These are phyloP conservation scores for Jaenimonas drosophilae DNA, from an alignment of 208 protist species.

Conservation along the genomic window DNA sequence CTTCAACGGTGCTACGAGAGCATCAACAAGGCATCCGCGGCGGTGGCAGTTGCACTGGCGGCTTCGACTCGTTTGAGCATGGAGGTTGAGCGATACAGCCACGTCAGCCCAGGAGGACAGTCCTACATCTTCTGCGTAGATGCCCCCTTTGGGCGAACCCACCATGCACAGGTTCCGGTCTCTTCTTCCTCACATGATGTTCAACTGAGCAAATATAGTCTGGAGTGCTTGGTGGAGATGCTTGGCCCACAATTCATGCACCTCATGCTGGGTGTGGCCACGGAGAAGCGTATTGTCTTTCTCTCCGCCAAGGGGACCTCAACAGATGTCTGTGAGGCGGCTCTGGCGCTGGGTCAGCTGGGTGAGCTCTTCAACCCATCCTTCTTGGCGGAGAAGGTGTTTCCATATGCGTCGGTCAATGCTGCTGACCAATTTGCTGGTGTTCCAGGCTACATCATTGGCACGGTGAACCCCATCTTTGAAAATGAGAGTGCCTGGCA, in stretches of 20 bases:
- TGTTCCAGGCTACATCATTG: slow-evolving; percentile 67
- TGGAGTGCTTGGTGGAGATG: slow-evolving; percentile 50
- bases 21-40: slow-evolving; percentile 21
- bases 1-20: slow-evolving; percentile 45
- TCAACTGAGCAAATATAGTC: slow-evolving; percentile 32
- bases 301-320: slow-evolving; percentile 39
- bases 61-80: slow-evolving; percentile 19
- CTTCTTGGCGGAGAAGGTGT: slow-evolving; percentile 60
- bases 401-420: slow-evolving; percentile 72
- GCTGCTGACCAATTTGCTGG: slow-evolving; percentile 36
- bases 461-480: slow-evolving; percentile 80
- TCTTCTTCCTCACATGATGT: slow-evolving; percentile 40
- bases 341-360: slow-evolving; percentile 49
- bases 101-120: slow-evolving; percentile 13
- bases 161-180: slow-evolving; percentile 34
- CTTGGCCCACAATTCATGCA: slow-evolving; percentile 46
- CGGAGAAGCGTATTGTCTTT: slow-evolving; percentile 71
- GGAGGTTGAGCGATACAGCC: slow-evolving; percentile 24
- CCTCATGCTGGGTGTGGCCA: slow-evolving; percentile 41
- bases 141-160: slow-evolving; percentile 30
- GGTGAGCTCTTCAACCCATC: slow-evolving; percentile 49
- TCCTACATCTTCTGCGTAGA: slow-evolving; percentile 28
- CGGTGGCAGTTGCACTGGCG: slow-evolving; percentile 11
- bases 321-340: slow-evolving; percentile 64
- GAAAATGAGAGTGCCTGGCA: slow-evolving; percentile 35